Conservation (phyloP, 1,284 basidiomycete species). For the Schizopora paradoxa region DNA sequence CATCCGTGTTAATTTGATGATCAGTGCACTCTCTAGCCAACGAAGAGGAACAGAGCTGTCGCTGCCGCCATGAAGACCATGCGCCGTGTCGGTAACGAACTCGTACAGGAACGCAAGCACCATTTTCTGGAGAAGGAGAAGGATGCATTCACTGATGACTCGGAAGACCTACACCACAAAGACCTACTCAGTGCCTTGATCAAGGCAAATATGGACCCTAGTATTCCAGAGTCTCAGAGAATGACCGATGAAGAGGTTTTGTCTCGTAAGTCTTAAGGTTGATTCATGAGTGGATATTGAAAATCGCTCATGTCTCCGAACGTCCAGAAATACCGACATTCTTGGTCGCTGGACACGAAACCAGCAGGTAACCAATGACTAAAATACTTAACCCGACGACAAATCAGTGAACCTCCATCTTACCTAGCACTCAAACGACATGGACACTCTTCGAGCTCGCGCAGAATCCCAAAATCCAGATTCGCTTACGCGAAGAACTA, state of each 20-base stretch:
- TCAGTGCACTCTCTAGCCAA: constrained; percentile 24
- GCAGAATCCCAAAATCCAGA: constrained; percentile 36
- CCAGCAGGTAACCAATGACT: constrained; percentile 27
- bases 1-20: neutral
- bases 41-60: constrained; percentile 21
- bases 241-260: constrained; percentile 51
- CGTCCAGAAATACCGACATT: constrained; percentile 41
- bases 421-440: constrained; percentile 36
- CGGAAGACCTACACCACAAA: constrained; percentile 6
- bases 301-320: neutral
- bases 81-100: constrained; percentile 31
- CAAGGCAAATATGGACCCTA: constrained; percentile 43
- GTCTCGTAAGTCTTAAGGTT: constrained; percentile 53
- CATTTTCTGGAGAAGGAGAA: constrained; percentile 28
- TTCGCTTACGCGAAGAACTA: constrained; percentile 40
- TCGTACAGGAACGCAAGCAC: constrained; percentile 38
- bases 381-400: neutral
- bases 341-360: constrained; percentile 33
- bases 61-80: constrained; percentile 27
- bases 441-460: constrained; percentile 44
- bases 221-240: constrained; percentile 37
- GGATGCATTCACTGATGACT: constrained; percentile 21
- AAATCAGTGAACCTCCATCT: neutral
- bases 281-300: neutral
- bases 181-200: constrained; percentile 34